A percentile compares a stretch with the other conserved stretches of the same genome.
These are phyloP conservation scores for Brassica balearica DNA, from an alignment of 441 rosid genomes.

Conservation along the genomic window DNA sequence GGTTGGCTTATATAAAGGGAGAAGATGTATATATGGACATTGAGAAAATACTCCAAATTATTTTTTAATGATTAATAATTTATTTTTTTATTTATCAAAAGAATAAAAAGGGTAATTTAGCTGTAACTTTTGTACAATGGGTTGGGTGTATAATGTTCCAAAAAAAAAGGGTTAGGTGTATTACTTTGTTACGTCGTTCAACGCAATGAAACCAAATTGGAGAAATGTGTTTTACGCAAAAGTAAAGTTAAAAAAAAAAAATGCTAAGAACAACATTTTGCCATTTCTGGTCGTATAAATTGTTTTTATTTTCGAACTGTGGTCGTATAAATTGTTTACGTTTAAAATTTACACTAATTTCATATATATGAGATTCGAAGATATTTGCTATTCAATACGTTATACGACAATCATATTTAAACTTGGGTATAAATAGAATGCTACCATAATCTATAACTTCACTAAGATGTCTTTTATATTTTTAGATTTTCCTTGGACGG, in stretches of 20 bases:
- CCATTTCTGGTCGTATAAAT: neutral
- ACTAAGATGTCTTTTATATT: neutral
- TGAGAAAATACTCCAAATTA: slow-evolving; percentile 1
- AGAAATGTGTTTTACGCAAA: slow-evolving; percentile 19
- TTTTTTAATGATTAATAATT: neutral
- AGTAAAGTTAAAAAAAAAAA: neutral
- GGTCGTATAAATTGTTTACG: too few relatives aligned
- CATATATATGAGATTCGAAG: too few relatives aligned
- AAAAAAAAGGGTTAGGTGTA: neutral
- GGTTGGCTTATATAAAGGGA: slow-evolving; percentile 41
- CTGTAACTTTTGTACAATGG: neutral
- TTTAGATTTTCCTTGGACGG: neutral
- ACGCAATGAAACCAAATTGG: neutral
- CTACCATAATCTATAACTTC: neutral
- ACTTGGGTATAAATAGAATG: too few relatives aligned
- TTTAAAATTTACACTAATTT: too few relatives aligned
- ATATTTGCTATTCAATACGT: too few relatives aligned
- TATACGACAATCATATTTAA: too few relatives aligned
- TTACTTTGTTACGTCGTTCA: slow-evolving; percentile 11
- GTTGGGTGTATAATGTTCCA: neutral
- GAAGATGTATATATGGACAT: slow-evolving; percentile 18
- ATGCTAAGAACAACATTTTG: slow-evolving; percentile 12
- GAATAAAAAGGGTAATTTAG: slow-evolving; percentile 10
- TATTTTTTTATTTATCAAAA: neutral
- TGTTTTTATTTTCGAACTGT: too few relatives aligned